A percentile compares a stretch with the other conserved stretches of the same genome.
phyloP scores from a whole-genome alignment of 2,329 filamentous ascomycete species.

The Clonostachys rosea region DNA sequence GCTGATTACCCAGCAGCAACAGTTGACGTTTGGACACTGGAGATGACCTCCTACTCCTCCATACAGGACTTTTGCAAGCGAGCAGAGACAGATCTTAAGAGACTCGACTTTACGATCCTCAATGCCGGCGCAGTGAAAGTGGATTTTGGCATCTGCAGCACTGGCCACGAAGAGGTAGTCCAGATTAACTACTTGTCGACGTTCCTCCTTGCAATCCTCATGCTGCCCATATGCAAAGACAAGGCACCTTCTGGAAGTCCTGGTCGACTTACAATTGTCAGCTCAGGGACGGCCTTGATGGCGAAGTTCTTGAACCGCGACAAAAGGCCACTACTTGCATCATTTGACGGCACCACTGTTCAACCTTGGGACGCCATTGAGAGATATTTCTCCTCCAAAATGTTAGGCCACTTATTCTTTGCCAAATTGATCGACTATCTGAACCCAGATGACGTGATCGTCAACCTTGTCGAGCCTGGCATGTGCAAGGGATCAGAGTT shows the following conservation, averaged over 20 bases:
- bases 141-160: slow-evolving; percentile 8
- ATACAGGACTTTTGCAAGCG: slow-evolving; percentile 8
- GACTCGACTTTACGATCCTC: slow-evolving; percentile 19
- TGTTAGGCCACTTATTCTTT: slow-evolving; percentile 24
- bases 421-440: slow-evolving; percentile 30
- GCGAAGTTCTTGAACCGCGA: slow-evolving; percentile 16
- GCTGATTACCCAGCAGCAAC: slow-evolving; percentile 1
- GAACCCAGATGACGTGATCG: slow-evolving; percentile 19
- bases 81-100: slow-evolving; percentile 7
- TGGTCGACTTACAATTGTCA: slow-evolving; percentile 18
- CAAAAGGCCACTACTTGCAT: slow-evolving; percentile 14
- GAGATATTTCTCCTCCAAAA: slow-evolving; percentile 20
- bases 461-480: slow-evolving; percentile 28
- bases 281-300: slow-evolving; percentile 15
- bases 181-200: slow-evolving; percentile 26
- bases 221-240: slow-evolving; percentile 13
- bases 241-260: slow-evolving; percentile 5
- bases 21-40: slow-evolving; percentile 14
- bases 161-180: slow-evolving; percentile 19
- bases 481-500: slow-evolving; percentile 16
- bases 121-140: slow-evolving; percentile 21
- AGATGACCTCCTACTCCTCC: slow-evolving; percentile 16
- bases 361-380: slow-evolving; percentile 14
- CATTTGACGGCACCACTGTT: slow-evolving; percentile 15
- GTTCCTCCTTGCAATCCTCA: slow-evolving; percentile 14